A percentile compares a stretch with the other conserved stretches of the same genome.
Conservation (phyloP, 2,329 filamentous ascomycete species). For the Magnaporthales sp. region DNA sequence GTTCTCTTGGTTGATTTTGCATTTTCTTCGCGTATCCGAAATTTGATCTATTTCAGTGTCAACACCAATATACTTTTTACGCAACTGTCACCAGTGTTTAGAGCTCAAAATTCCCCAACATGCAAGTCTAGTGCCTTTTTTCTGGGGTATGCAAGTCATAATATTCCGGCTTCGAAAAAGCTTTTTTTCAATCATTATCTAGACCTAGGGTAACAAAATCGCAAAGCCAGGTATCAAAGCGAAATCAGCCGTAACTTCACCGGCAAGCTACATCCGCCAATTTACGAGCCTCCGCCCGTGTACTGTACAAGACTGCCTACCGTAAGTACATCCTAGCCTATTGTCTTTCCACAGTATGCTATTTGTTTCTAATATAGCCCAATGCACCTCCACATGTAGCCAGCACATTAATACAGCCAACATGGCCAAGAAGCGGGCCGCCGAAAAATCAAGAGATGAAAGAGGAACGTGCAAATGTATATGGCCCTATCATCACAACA, state of each 20-base stretch:
- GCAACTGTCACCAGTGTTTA: not conserved
- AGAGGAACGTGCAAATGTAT: not conserved
- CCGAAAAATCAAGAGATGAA: not conserved
- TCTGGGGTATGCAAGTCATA: not conserved
- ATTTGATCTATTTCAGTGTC: not conserved
- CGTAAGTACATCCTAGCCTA: not conserved
- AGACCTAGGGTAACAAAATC: not conserved
- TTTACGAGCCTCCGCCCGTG: not conserved
- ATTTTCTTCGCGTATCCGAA: too few relatives aligned
- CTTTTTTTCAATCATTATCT: not conserved
- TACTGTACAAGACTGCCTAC: constrained; percentile 2
- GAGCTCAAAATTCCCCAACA: not conserved
- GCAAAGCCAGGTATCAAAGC: constrained; percentile 1
- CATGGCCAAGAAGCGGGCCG: not conserved
- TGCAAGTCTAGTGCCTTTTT: not conserved
- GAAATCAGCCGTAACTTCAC: not conserved
- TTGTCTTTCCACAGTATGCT: not conserved
- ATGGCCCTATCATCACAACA: not conserved
- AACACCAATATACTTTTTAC: not conserved
- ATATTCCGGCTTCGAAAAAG: not conserved
- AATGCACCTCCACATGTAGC: constrained; percentile 4
- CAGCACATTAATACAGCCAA: constrained; percentile 4
- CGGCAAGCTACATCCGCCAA: not conserved
- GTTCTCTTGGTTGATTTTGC: not conserved
- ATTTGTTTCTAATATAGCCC: constrained; percentile 3